These are phyloP conservation scores for Trichoderma koningii DNA, from an alignment of 2,329 filamentous ascomycete genomes.

Conservation along the genomic window DNA sequence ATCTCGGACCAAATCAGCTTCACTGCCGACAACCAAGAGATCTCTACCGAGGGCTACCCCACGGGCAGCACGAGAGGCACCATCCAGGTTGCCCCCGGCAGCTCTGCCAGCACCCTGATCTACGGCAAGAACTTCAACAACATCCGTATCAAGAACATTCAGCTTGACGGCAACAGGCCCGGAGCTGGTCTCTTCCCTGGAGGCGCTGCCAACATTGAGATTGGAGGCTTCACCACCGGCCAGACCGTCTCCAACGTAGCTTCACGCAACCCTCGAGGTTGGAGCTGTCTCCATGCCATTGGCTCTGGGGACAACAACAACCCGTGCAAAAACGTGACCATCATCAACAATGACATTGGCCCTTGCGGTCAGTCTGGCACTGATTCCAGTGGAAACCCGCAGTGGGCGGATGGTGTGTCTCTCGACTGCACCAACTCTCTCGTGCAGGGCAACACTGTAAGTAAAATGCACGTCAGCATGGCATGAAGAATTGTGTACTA, in stretches of 20 bases:
- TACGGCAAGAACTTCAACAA: slow-evolving; percentile 30
- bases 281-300: slow-evolving; percentile 36
- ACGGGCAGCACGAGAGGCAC: slow-evolving; percentile 32
- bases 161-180: slow-evolving; percentile 34
- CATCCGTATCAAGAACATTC: slow-evolving; percentile 34
- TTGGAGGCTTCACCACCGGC: slow-evolving; percentile 32
- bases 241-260: slow-evolving; percentile 32
- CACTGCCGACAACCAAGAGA: slow-evolving; percentile 34
- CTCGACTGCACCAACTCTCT: slow-evolving; percentile 33
- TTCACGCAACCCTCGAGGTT: slow-evolving; percentile 33
- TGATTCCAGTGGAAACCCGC: slow-evolving; percentile 29
- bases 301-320: slow-evolving; percentile 31
- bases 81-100: slow-evolving; percentile 32
- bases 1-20: slow-evolving; percentile 31
- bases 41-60: slow-evolving; percentile 35
- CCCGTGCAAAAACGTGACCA: slow-evolving; percentile 32
- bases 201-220: slow-evolving; percentile 36
- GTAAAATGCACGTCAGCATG: background rate
- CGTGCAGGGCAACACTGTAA: slow-evolving; percentile 32
- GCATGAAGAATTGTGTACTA: background rate
- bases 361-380: slow-evolving; percentile 33
- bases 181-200: slow-evolving; percentile 32
- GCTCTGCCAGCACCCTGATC: slow-evolving; percentile 31
- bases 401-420: slow-evolving; percentile 35
- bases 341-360: slow-evolving; percentile 34